These are phyloP conservation scores for Erysimum cheiranthoides DNA, from an alignment of 345 rosid species.

Conservation along the genomic window DNA sequence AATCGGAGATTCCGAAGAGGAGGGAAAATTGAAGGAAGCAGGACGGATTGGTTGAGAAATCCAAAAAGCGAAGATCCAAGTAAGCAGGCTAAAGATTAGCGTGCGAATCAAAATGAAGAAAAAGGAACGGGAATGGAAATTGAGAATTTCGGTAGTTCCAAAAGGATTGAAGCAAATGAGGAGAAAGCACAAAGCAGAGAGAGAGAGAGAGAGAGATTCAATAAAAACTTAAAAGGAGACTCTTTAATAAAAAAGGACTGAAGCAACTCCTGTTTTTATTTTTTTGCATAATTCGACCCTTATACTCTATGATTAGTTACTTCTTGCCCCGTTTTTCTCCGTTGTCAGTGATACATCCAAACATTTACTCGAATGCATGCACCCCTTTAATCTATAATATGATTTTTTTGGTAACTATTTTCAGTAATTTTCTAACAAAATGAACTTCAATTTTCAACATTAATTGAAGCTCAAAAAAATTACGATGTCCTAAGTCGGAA, in stretches of 20 bases:
- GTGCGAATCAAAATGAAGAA: not conserved
- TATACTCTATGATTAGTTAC: not conserved
- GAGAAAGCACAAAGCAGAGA: not conserved
- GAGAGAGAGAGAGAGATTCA: constrained; percentile 14
- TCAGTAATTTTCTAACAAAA: not conserved
- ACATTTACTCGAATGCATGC: not conserved
- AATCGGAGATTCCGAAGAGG: constrained; percentile 14
- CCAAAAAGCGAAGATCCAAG: not conserved
- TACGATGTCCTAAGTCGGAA: not conserved
- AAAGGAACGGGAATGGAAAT: not conserved
- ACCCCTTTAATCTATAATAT: not conserved
- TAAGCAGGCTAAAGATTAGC: not conserved
- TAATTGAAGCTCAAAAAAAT: not conserved
- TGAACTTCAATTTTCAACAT: no score
- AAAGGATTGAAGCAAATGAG: constrained; percentile 27
- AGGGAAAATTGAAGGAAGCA: no score
- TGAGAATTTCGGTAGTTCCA: constrained; percentile 9
- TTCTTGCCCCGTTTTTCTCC: not conserved
- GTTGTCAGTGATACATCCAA: not conserved
- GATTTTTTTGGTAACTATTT: not conserved
- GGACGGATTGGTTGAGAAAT: no score
- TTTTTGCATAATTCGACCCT: constrained; percentile 17
- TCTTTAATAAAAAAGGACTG: not conserved
- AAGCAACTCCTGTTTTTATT: not conserved
- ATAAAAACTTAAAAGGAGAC: constrained; percentile 2